Evolutionary conservation across 2,329 filamentous ascomycete species (phyloP).

Genomic region (Ceratocystis huliohia): DNA sequence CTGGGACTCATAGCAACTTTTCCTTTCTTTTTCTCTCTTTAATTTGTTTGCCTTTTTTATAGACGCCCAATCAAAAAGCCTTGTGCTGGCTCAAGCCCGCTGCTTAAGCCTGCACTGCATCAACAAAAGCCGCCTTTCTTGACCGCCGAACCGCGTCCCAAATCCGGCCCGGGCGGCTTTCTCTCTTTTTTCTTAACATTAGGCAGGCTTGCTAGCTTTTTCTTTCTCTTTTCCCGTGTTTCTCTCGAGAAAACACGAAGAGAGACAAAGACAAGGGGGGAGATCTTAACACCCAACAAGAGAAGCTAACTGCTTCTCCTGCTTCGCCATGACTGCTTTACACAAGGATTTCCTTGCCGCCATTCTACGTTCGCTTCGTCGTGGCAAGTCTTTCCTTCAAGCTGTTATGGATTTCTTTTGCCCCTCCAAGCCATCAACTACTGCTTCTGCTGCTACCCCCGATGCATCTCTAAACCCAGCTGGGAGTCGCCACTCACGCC

Average conservation of each 20-base stretch:
- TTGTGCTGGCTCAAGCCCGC: neutral
- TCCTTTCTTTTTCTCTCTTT: neutral
- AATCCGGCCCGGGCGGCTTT: neutral
- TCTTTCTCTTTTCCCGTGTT: neutral
- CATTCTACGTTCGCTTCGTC: conserved; percentile 43
- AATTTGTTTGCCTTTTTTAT: conserved; percentile 1
- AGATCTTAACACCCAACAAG: neutral
- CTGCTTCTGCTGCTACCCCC: neutral
- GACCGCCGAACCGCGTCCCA: neutral
- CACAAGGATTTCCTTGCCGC: conserved; percentile 43
- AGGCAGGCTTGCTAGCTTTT: neutral
- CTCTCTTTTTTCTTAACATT: neutral
- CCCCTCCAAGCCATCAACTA: conserved; percentile 32
- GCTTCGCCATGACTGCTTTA: conserved; percentile 40
- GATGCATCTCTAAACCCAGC: conserved; percentile 22
- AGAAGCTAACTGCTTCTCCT: neutral
- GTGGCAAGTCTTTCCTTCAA: conserved; percentile 47
- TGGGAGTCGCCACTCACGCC: neutral
- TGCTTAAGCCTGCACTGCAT: neutral
- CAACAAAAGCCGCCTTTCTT: neutral
- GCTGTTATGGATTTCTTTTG: conserved; percentile 33
- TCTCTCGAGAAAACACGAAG: neutral
- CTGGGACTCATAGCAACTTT: no score
- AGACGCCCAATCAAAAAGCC: neutral
- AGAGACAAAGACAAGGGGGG: neutral